Percentiles rank a stretch among this genome's conserved stretches.
These are phyloP conservation scores for Mycothermus thermophilus DNA, from an alignment of 495 filamentous ascomycete species.

Conservation along the genomic window DNA sequence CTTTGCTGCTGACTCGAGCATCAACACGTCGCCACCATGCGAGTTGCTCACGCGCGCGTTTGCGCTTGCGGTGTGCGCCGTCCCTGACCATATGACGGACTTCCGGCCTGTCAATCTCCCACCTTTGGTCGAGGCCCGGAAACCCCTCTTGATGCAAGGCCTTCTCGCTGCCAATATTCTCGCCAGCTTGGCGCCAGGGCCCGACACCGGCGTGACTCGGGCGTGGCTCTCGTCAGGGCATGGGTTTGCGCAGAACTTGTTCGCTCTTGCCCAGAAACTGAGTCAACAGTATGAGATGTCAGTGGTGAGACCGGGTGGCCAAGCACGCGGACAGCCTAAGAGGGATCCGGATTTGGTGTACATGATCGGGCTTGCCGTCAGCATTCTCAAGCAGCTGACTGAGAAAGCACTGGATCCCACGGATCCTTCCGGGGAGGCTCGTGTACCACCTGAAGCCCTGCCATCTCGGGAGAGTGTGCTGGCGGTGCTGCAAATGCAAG, in stretches of 20 bases:
- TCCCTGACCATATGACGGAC: slow-evolving; percentile 48
- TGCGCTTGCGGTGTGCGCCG: slow-evolving; percentile 68
- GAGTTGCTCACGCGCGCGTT: slow-evolving; percentile 84
- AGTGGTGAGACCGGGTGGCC: slow-evolving; percentile 9
- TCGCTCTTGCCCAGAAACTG: slow-evolving; percentile 55
- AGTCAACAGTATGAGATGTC: slow-evolving; percentile 42
- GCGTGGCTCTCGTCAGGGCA: slow-evolving; percentile 76
- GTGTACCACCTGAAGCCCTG: slow-evolving; percentile 49
- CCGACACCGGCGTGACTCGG: slow-evolving; percentile 57
- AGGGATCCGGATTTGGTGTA: slow-evolving; percentile 36
- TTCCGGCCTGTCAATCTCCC: slow-evolving; percentile 35
- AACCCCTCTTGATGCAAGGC: slow-evolving; percentile 78
- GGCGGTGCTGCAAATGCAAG: slow-evolving; percentile 47
- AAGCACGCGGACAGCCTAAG: slow-evolving; percentile 22
- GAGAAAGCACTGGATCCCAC: slow-evolving; percentile 58
- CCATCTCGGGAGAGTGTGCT: slow-evolving; percentile 60
- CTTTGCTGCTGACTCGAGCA: slow-evolving; percentile 54
- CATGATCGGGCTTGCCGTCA: slow-evolving; percentile 57
- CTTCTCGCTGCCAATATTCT: slow-evolving; percentile 85
- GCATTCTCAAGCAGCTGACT: slow-evolving; percentile 51
- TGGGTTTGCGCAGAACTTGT: slow-evolving; percentile 68
- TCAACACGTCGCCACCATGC: slow-evolving; percentile 39
- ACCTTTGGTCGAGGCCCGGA: slow-evolving; percentile 61
- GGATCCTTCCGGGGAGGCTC: slow-evolving; percentile 22
- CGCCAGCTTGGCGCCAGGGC: slow-evolving; percentile 54